Conservation (phyloP, 2,329 filamentous ascomycete species). For the Penicillium janthinellum region DNA sequence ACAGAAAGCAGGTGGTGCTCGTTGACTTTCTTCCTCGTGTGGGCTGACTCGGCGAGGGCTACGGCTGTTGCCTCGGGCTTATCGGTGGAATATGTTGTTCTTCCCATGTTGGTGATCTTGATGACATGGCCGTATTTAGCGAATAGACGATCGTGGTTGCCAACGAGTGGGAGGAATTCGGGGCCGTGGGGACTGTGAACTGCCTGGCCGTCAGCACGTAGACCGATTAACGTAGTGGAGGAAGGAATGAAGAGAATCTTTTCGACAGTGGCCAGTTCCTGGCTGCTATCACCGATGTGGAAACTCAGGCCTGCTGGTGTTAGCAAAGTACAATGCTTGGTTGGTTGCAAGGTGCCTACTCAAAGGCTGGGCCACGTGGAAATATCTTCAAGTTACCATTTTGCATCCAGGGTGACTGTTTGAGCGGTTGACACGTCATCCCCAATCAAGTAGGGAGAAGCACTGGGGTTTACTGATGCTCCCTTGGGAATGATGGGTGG, state of each 20-base stretch:
- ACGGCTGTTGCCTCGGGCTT: not conserved
- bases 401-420: not conserved
- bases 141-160: conserved; percentile 57
- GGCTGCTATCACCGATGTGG: not conserved
- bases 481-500: conserved; percentile 7
- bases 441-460: conserved; percentile 23
- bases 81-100: conserved; percentile 16
- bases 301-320: not conserved
- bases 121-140: conserved; percentile 54
- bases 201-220: conserved; percentile 28
- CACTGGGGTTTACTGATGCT: not conserved
- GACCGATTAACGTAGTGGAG: conserved; percentile 34
- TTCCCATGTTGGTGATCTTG: conserved; percentile 56
- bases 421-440: conserved; percentile 31
- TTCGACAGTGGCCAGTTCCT: not conserved
- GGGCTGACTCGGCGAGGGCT: not conserved
- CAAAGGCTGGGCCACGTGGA: not conserved
- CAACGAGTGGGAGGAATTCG: conserved; percentile 39
- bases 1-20: not conserved
- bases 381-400: not conserved
- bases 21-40: not conserved
- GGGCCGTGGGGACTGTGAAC: conserved; percentile 26
- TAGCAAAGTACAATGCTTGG: not conserved
- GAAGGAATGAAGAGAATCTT: not conserved
- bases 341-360: not conserved